Percentiles rank a stretch among this genome's conserved stretches.
Conservation (phyloP, 805 yeast species). For the Grigorovia jiainica region DNA sequence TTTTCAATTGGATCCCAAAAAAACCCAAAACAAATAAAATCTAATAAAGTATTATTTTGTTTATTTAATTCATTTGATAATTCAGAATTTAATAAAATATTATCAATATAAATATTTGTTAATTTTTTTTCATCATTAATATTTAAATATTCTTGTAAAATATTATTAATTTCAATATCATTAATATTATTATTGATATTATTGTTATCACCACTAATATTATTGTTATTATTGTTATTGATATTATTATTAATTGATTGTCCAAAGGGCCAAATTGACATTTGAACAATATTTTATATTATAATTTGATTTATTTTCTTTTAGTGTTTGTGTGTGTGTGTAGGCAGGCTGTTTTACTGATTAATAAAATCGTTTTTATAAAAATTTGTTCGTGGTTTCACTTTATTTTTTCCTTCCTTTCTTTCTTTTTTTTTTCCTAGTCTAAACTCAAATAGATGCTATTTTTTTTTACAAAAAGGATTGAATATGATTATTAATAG, state of each 20-base stretch:
- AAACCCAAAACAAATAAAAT: conserved; percentile 38
- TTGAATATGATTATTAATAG: too few species aligned
- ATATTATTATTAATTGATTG: conserved; percentile 16
- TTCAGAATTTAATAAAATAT: conserved; percentile 32
- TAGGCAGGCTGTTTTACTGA: too few species aligned
- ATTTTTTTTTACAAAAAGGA: too few species aligned
- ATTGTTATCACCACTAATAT: too few species aligned
- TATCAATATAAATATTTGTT: conserved; percentile 29
- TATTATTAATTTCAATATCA: neutral
- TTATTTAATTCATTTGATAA: conserved; percentile 32
- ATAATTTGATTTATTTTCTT: too few species aligned
- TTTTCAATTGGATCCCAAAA: conserved; percentile 9
- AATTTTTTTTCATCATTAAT: conserved; percentile 5
- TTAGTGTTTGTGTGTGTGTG: too few species aligned
- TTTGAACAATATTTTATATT: conserved; percentile 5
- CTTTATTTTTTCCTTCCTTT: too few species aligned
- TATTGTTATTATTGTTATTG: neutral
- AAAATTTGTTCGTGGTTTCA: too few species aligned
- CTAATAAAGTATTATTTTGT: conserved; percentile 33
- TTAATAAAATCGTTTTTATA: too few species aligned
- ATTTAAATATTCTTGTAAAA: neutral
- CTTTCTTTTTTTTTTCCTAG: too few species aligned
- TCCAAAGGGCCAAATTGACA: conserved; percentile 40
- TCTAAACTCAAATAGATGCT: too few species aligned
- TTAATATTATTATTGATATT: neutral